Evolutionary conservation across 257 asterid genomes (phyloP), one percentile per base, ranked within the genome.

Genomic region (Ehretia macrophylla): DNA sequence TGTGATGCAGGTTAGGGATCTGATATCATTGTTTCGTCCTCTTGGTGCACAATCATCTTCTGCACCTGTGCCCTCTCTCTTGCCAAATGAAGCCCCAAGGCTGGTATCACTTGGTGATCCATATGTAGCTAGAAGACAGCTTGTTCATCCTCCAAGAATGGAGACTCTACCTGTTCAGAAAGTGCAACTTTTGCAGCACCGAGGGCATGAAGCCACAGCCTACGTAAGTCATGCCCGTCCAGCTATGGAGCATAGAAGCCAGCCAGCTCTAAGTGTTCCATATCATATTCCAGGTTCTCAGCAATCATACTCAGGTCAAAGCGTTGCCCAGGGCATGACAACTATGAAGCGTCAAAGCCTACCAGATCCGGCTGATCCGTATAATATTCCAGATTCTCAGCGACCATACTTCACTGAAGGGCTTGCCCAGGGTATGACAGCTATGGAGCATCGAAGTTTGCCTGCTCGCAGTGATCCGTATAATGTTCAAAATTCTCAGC

Each of bases 21-120:
- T 88, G 65, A 17, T 74, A 60, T 81, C 90, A 35, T 56, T 83
- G 27, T 85, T 85, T 71, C 78, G 68, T 58, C 80, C 95, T 59
- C 71, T 77, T 60, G 16, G 37, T 57, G 70, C 58, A 39, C 60
- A 81, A 42, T 60, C 81, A 54, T 51, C 64, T 42, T 64, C 49
- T 53, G 65, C 56, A 17, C 73, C 47, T 55, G 54, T 46, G 58
- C 61, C 69, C 35, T 72, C 35, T 51, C 63, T 66, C 39, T 42
- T 46, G 47, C 71, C 74, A 56, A 60, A 68, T 62, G 64, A 35
- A 44, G 39, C 77, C 51, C 60, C 45, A 54, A 59, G 61, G 51
- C 18, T 42, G 61, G 69, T 64, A 20, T 32, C 57, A 47, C 59
- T 48, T 23, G 69, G 55, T 50, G 75, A 62, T 66, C 78, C 70